Base-by-base conservation (phyloP, 371 early-diverging fungal species). In the Circinella umbellata region DNA sequence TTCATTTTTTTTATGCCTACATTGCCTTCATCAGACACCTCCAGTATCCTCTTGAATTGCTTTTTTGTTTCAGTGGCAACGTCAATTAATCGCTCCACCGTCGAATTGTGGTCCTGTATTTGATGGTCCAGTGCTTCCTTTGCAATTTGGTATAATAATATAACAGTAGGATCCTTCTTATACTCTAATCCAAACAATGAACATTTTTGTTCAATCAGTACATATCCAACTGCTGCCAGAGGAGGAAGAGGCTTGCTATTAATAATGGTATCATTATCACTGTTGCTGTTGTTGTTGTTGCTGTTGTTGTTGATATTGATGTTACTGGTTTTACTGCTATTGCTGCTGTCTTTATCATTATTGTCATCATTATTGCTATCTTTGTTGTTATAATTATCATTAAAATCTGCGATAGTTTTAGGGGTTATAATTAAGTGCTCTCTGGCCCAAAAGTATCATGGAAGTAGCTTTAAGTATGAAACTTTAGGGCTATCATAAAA, bases 371-470 rank as follows among this genome's bases (percentile, higher is more conserved):
- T n/a, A n/a, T n/a, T n/a, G n/a, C n/a, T n/a, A n/a, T n/a, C 51
- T 5, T 51, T 14, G 51, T 15, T 5, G 18, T 18, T 51, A 18
- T 15, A 18, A 8, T 37, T 34, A 8, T 34, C 39, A 34, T 60
- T 9, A 61, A 36, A 35, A 59, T 14, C 47, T 11, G 36, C n/a
- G 67, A 67, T 60, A 18, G 67, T 67, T 8, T 1, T 13, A 20
- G 67, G 46, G 20, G 48, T 60, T 48, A 67, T 67, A 34, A 60
- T 46, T 17, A 60, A 49, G 37, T 60, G 61, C 27, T 67, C 13
- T n/a, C 60, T 17, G 14, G 67, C 67, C 47, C 61, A 67, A 18
- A 47, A 60, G 20, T 60, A 47, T 36, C 59, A 37, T 57, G 67
- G 42, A 2, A 53, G 38, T 66, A 8, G 3, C 4, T 38, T 54